Percentiles rank a stretch among this genome's conserved stretches.
These are phyloP conservation scores for Capronia americana DNA, from an alignment of 2,329 filamentous ascomycete genomes.

Conservation along the genomic window DNA sequence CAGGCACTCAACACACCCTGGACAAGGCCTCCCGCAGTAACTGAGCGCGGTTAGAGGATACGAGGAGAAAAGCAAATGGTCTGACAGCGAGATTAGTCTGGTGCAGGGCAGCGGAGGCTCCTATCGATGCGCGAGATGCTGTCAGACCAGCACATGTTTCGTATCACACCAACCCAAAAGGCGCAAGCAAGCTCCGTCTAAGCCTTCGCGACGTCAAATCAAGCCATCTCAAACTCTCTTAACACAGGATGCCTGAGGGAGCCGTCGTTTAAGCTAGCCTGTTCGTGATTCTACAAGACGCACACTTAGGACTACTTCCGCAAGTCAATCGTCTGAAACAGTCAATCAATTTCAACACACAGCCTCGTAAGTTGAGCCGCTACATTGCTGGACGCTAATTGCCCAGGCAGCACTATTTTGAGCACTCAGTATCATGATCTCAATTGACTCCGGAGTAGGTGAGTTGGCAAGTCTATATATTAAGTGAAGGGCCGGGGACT, in stretches of 20 bases:
- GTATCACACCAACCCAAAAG: too few relatives aligned
- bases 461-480: slow-evolving; percentile 4
- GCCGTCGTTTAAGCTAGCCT: slow-evolving; percentile 10
- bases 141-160: too few relatives aligned
- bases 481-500: background rate
- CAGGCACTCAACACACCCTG: too few relatives aligned
- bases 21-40: slow-evolving; percentile 19
- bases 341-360: background rate
- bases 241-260: background rate
- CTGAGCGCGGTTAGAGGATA: slow-evolving; percentile 12
- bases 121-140: too few relatives aligned
- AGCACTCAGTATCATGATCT: background rate
- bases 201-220: background rate
- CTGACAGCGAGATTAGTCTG: background rate
- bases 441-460: background rate
- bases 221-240: too few relatives aligned
- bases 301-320: too few relatives aligned
- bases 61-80: background rate
- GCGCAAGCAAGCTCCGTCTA: background rate
- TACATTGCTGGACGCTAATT: background rate
- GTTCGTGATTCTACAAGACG: background rate
- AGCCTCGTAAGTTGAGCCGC: background rate
- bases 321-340: slow-evolving; percentile 4
- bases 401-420: slow-evolving; percentile 17
- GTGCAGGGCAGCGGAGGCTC: too few relatives aligned